Evolutionary conservation across 352 stramenopile genomes (phyloP).

Genomic region (Phytophthora meadii): DNA sequence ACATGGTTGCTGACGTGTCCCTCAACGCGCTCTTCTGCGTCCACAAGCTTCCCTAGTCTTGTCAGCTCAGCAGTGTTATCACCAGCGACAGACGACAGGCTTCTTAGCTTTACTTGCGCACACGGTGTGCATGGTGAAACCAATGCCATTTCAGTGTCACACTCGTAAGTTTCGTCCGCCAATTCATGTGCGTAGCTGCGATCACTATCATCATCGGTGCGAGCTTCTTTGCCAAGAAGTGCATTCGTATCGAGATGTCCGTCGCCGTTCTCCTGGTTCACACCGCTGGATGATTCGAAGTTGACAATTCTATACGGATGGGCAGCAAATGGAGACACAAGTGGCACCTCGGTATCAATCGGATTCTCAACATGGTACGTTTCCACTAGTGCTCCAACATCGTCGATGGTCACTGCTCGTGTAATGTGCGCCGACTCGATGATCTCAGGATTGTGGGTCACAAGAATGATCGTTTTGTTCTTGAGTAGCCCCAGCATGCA

Average conservation of each 20-base stretch:
- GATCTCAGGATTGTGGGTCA: slow-evolving; percentile 65
- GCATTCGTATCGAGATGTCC: slow-evolving; percentile 16
- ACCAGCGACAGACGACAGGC: not conserved
- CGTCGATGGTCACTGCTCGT: slow-evolving; percentile 38
- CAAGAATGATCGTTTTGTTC: slow-evolving; percentile 64
- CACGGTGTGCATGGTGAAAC: slow-evolving; percentile 37
- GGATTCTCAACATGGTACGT: slow-evolving; percentile 18
- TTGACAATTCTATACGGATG: slow-evolving; percentile 13
- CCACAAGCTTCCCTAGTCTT: slow-evolving; percentile 36
- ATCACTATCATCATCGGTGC: slow-evolving; percentile 11
- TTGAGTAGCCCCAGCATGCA: slow-evolving; percentile 60
- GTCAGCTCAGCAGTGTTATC: slow-evolving; percentile 11
- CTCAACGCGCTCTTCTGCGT: slow-evolving; percentile 37
- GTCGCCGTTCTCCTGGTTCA: not conserved
- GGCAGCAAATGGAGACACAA: slow-evolving; percentile 28
- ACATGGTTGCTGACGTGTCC: slow-evolving; percentile 43
- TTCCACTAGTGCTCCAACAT: slow-evolving; percentile 21
- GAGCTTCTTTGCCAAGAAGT: slow-evolving; percentile 9
- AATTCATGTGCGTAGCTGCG: slow-evolving; percentile 8
- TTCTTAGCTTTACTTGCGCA: slow-evolving; percentile 10
- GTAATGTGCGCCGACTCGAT: slow-evolving; percentile 39
- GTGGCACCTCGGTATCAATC: slow-evolving; percentile 13
- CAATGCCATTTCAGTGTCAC: slow-evolving; percentile 34
- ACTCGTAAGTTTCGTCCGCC: slow-evolving; percentile 20
- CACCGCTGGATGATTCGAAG: slow-evolving; percentile 4